Percentiles rank a stretch among this genome's conserved stretches.
These are phyloP conservation scores for Datura wrightii DNA, from an alignment of 257 asterid species.

Conservation along the genomic window DNA sequence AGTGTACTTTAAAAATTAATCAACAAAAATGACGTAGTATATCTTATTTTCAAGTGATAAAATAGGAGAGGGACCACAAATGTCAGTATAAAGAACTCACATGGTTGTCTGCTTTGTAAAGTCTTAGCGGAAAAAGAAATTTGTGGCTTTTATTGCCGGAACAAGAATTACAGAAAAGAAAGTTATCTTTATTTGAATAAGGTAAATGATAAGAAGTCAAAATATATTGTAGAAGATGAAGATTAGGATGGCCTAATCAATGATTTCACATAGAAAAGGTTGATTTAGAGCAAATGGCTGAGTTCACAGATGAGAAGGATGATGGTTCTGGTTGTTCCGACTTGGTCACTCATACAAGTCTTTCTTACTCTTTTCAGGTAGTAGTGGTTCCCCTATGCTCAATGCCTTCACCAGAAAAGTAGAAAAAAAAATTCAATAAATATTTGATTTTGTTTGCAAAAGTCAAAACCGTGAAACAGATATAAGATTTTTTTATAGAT, in stretches of 20 bases:
- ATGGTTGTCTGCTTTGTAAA: not conserved
- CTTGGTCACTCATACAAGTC: conserved; percentile 11
- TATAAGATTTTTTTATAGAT: not conserved
- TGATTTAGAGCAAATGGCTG: not conserved
- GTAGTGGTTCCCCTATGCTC: conserved; percentile 16
- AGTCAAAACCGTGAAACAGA: not conserved
- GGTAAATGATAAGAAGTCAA: not conserved
- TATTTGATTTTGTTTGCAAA: not conserved
- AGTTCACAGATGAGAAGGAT: not conserved
- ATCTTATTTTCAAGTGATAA: not conserved
- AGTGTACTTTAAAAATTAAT: not conserved
- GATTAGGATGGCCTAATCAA: not conserved
- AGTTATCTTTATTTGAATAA: not conserved
- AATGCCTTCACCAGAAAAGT: conserved; percentile 15
- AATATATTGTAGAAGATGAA: not conserved
- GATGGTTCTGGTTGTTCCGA: not conserved
- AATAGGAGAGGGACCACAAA: conserved; percentile 24
- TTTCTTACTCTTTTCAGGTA: not conserved
- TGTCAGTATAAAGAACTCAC: not conserved
- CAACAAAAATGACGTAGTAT: conserved; percentile 20
- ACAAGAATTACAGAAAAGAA: conserved; percentile 10
- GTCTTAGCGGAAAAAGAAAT: not conserved
- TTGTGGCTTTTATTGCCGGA: conserved; percentile 13
- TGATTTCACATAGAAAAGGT: not conserved
- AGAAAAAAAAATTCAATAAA: not conserved